Percentiles rank a stretch among this genome's conserved stretches.
Evolutionary conservation across 345 rosid species (phyloP).

Genomic region (Camelina neglecta): DNA sequence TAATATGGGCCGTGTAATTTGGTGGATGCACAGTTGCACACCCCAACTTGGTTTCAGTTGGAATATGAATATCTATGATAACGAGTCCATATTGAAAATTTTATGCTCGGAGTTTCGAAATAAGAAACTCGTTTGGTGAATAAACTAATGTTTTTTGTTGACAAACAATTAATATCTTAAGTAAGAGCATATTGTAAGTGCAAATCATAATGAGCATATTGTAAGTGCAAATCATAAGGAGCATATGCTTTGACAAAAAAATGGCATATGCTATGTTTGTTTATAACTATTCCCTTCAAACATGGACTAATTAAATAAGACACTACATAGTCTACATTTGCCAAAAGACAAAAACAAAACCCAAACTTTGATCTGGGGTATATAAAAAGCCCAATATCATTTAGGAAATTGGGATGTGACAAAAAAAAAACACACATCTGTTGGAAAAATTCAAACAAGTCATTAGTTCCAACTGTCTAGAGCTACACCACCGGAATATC

Average conservation of each 20-base stretch:
- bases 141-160: constrained; percentile 34
- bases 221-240: constrained; percentile 8
- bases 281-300: not conserved
- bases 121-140: constrained; percentile 33
- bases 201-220: constrained; percentile 30
- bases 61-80: constrained; percentile 37
- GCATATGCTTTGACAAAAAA: constrained; percentile 28
- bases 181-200: not conserved
- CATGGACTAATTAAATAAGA: not conserved
- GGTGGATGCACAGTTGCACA: constrained; percentile 39
- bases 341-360: not conserved
- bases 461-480: constrained; percentile 22
- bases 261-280: constrained; percentile 17
- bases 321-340: not conserved
- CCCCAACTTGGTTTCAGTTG: constrained; percentile 35
- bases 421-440: not conserved
- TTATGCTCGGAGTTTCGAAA: constrained; percentile 30
- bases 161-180: constrained; percentile 20
- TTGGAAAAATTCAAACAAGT: constrained; percentile 6
- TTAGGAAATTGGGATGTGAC: not conserved
- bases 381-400: constrained; percentile 18
- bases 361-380: not conserved
- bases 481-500: constrained; percentile 37
- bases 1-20: constrained; percentile 36
- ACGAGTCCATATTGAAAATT: constrained; percentile 3